Evolutionary conservation across 441 rosid species (phyloP).

Genomic region (Arabidopsis lyrata): DNA sequence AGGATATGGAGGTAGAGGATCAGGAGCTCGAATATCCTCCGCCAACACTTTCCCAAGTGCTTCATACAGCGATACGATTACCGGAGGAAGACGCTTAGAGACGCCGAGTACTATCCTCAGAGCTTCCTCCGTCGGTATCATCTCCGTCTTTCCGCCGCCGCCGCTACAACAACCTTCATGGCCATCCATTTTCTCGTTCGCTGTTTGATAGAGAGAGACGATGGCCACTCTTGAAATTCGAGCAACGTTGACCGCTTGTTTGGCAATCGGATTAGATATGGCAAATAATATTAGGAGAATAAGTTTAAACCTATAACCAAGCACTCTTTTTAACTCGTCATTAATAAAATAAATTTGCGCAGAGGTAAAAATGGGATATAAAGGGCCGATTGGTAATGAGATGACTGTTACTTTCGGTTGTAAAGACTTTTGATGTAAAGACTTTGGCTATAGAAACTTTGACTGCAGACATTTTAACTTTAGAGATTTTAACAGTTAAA

Average conservation of each 20-base stretch:
- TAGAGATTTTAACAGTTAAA: too few species aligned
- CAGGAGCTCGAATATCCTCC: constrained; percentile 80
- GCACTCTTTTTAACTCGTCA: not conserved
- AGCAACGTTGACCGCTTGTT: constrained; percentile 32
- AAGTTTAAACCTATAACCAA: constrained; percentile 24
- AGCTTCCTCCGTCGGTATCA: constrained; percentile 78
- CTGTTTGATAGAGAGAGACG: constrained; percentile 3
- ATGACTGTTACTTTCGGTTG: too few species aligned
- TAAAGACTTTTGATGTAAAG: too few species aligned
- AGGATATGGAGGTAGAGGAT: constrained; percentile 92
- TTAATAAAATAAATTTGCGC: too few species aligned
- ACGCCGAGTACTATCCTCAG: constrained; percentile 59
- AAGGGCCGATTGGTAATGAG: too few species aligned
- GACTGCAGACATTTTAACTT: too few species aligned
- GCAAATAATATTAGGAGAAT: not conserved
- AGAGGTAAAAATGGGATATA: too few species aligned
- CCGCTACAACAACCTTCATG: constrained; percentile 33
- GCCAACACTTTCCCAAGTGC: constrained; percentile 87
- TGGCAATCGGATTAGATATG: constrained; percentile 17
- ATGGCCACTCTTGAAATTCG: not conserved
- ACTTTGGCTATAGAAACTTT: too few species aligned
- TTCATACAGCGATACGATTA: constrained; percentile 60
- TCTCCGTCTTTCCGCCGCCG: constrained; percentile 39
- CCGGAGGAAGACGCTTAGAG: constrained; percentile 65
- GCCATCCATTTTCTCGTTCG: constrained; percentile 26